A percentile compares a stretch with the other conserved stretches of the same genome.
These are phyloP conservation scores for Hypoxylon sp. DNA, from an alignment of 2,329 filamentous ascomycete species.

Conservation along the genomic window DNA sequence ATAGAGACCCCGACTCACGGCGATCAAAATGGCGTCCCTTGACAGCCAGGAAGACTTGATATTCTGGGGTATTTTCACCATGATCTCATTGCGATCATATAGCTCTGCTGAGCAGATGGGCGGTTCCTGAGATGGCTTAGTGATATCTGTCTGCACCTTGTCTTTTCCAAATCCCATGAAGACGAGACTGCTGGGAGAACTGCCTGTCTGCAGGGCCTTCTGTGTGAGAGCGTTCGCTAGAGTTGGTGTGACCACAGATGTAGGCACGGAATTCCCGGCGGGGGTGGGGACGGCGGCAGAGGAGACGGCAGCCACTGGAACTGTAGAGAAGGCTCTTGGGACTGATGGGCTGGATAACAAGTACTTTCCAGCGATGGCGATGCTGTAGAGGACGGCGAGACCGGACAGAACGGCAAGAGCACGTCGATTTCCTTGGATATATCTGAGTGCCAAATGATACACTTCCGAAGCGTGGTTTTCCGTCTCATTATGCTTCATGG, in stretches of 20 bases:
- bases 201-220: slow-evolving; percentile 54
- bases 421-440: slow-evolving; percentile 40
- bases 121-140: slow-evolving; percentile 51
- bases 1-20: slow-evolving; percentile 65
- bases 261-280: slow-evolving; percentile 44
- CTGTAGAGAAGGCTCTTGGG: slow-evolving; percentile 51
- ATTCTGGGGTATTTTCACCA: slow-evolving; percentile 67
- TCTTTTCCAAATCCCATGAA: slow-evolving; percentile 61
- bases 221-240: slow-evolving; percentile 53
- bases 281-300: slow-evolving; percentile 46
- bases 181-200: slow-evolving; percentile 55
- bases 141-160: slow-evolving; percentile 48
- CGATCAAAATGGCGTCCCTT: slow-evolving; percentile 69
- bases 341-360: slow-evolving; percentile 39
- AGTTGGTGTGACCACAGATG: slow-evolving; percentile 47
- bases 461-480: not conserved
- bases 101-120: slow-evolving; percentile 63
- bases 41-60: slow-evolving; percentile 69
- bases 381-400: slow-evolving; percentile 43
- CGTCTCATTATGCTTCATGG: slow-evolving; percentile 1
- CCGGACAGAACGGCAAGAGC: slow-evolving; percentile 42
- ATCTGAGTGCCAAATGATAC: slow-evolving; percentile 23
- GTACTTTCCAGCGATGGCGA: slow-evolving; percentile 44
- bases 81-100: slow-evolving; percentile 64
- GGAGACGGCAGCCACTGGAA: slow-evolving; percentile 53